phyloP scores from a whole-genome alignment of 1,139 yeast species.

The Suhomyces kunorum region DNA sequence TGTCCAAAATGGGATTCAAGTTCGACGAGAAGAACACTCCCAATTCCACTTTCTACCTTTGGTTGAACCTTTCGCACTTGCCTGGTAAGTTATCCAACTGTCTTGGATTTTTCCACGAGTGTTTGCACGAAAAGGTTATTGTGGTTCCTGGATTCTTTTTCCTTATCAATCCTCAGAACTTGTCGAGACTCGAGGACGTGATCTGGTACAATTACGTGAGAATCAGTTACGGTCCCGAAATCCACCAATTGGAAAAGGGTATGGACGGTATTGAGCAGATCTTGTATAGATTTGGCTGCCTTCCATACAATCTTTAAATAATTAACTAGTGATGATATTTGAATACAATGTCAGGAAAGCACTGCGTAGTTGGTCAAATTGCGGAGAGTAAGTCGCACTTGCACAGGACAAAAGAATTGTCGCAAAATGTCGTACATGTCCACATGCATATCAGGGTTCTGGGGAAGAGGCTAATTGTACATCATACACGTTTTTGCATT shows the following conservation, averaged over 20 bases:
- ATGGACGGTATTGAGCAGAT: slow-evolving; percentile 69
- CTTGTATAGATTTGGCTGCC: slow-evolving; percentile 46
- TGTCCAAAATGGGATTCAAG: slow-evolving; percentile 57
- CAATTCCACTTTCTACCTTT: slow-evolving; percentile 63
- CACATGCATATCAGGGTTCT: too few species aligned
- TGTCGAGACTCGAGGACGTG: slow-evolving; percentile 60
- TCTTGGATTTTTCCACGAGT: slow-evolving; percentile 68
- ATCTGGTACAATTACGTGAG: slow-evolving; percentile 67
- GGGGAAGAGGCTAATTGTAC: too few species aligned
- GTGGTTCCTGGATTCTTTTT: slow-evolving; percentile 71
- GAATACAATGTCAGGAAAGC: not conserved
- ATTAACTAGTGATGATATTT: not conserved
- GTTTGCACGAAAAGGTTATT: slow-evolving; percentile 63
- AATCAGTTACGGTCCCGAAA: slow-evolving; percentile 65
- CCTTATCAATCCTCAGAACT: slow-evolving; percentile 64
- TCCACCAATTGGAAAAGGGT: slow-evolving; percentile 55
- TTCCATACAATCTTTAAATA: slow-evolving; percentile 29
- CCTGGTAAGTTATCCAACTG: slow-evolving; percentile 64
- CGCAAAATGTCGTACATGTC: slow-evolving; percentile 1
- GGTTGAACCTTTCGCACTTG: slow-evolving; percentile 61
- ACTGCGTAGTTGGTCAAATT: too few species aligned
- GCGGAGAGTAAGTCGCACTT: not conserved
- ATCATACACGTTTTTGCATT: too few species aligned
- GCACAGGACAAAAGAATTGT: not conserved
- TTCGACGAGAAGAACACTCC: slow-evolving; percentile 52